These are phyloP conservation scores for Anisodus acutangulus DNA, from an alignment of 257 asterid genomes.

Conservation along the genomic window DNA sequence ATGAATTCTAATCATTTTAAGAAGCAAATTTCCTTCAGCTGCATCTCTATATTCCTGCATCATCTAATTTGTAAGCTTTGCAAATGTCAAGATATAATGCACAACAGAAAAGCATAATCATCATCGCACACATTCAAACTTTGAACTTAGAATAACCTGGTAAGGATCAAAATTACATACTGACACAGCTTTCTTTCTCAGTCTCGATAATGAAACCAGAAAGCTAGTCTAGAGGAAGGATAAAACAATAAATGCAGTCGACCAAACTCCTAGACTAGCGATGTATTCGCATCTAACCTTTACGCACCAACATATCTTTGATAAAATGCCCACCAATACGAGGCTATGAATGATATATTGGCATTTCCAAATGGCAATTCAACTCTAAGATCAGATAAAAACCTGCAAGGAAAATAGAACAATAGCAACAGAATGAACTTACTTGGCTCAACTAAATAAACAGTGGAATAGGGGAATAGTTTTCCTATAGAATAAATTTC, in stretches of 20 bases:
- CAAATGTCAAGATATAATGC: background rate
- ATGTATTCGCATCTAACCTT: conserved; percentile 28
- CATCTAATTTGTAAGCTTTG: background rate
- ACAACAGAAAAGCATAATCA: background rate
- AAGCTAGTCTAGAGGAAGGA: conserved; percentile 28
- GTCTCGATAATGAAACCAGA: conserved; percentile 33
- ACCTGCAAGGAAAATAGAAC: conserved; percentile 41
- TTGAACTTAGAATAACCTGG: conserved; percentile 31
- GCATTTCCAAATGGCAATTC: conserved; percentile 34
- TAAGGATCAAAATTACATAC: conserved; percentile 36
- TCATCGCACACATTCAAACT: background rate
- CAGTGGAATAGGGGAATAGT: background rate
- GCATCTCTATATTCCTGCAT: background rate
- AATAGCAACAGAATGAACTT: conserved; percentile 17
- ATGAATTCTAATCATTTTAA: background rate
- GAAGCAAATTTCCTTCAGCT: background rate
- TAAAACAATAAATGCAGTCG: conserved; percentile 26
- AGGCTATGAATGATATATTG: conserved; percentile 30
- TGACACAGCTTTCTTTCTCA: conserved; percentile 38
- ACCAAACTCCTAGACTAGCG: conserved; percentile 34
- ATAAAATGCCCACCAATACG: conserved; percentile 33
- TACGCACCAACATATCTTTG: conserved; percentile 34
- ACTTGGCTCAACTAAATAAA: background rate
- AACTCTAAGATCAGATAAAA: conserved; percentile 16
- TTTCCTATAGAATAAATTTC: background rate